phyloP scores from a whole-genome alignment of 2,329 filamentous ascomycete species.

The Thermothelomyces thermophilus region DNA sequence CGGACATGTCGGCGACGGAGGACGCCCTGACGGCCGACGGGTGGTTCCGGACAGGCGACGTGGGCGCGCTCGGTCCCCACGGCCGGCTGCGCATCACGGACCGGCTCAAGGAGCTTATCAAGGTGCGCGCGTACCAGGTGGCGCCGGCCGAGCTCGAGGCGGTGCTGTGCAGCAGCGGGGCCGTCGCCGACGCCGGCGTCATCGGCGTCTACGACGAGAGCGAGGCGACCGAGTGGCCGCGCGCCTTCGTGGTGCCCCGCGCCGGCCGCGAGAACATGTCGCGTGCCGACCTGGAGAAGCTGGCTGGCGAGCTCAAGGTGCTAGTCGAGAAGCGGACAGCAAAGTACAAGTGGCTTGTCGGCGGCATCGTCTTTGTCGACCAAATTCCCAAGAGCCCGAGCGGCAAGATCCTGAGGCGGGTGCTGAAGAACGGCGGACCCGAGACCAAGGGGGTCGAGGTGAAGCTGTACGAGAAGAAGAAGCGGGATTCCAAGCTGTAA shows the following conservation, averaged over 20 bases:
- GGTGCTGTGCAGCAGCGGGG: constrained; percentile 29
- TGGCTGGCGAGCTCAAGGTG: constrained; percentile 47
- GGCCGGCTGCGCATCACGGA: constrained; percentile 62
- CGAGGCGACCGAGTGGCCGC: constrained; percentile 54
- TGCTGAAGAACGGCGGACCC: constrained; percentile 32
- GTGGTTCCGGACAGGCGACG: constrained; percentile 67
- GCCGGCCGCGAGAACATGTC: constrained; percentile 10
- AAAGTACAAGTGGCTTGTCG: constrained; percentile 59
- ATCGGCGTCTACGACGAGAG: constrained; percentile 46
- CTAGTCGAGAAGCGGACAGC: constrained; percentile 56
- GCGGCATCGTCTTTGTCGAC: constrained; percentile 61
- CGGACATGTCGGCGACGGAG: constrained; percentile 34
- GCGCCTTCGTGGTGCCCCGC: constrained; percentile 45
- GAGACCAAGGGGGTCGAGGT: constrained; percentile 33
- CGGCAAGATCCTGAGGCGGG: constrained; percentile 39
- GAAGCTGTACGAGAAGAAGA: constrained; percentile 44
- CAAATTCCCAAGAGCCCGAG: constrained; percentile 62
- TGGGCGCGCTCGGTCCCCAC: constrained; percentile 42
- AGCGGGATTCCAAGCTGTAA: constrained; percentile 36
- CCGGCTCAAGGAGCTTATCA: constrained; percentile 58
- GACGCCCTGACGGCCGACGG: constrained; percentile 45
- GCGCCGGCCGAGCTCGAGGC: constrained; percentile 38
- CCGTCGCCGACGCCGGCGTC: constrained; percentile 46
- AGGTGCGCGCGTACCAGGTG: constrained; percentile 39
- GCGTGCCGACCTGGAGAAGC: constrained; percentile 34